Evolutionary conservation across 78 protist species (phyloP).

Genomic region (Pigoraptor vietnamica): DNA sequence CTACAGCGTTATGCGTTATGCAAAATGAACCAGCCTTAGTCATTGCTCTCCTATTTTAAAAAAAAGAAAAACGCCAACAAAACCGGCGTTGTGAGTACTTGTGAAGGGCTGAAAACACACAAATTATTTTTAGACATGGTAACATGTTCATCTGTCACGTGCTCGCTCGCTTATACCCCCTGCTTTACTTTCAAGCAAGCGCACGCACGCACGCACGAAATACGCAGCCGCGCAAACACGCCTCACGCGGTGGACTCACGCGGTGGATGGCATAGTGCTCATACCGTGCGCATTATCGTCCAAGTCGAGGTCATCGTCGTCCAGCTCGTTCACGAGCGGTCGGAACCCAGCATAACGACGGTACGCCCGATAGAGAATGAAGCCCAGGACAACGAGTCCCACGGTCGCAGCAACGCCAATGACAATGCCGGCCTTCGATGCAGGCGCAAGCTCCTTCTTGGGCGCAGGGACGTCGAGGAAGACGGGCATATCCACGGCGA

Average conservation of each 20-base stretch:
- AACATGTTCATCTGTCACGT: no score
- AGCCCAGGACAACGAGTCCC: not conserved
- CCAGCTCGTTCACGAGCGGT: not conserved
- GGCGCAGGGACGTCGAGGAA: not conserved
- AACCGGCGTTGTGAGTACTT: no score
- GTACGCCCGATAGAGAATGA: not conserved
- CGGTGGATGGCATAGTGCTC: not conserved
- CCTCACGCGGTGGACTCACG: not conserved
- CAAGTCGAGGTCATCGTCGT: constrained; percentile 1
- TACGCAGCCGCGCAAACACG: not conserved
- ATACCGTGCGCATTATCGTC: no score
- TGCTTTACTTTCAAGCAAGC: no score
- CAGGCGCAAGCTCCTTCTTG: not conserved
- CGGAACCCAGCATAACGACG: not conserved
- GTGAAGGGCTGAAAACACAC: no score
- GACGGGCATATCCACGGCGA: not conserved
- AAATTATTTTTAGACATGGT: no score
- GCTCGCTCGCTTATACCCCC: no score
- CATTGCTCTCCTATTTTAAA: no score
- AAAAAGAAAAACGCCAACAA: no score
- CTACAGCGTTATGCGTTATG: no score
- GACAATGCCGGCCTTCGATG: not conserved
- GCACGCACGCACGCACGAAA: not conserved
- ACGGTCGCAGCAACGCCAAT: not conserved
- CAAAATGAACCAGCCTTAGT: no score